A percentile compares a stretch with the other conserved stretches of the same genome.
Evolutionary conservation across 2,329 filamentous ascomycete genomes (phyloP).

Genomic region (Arthrinium puccinioides): DNA sequence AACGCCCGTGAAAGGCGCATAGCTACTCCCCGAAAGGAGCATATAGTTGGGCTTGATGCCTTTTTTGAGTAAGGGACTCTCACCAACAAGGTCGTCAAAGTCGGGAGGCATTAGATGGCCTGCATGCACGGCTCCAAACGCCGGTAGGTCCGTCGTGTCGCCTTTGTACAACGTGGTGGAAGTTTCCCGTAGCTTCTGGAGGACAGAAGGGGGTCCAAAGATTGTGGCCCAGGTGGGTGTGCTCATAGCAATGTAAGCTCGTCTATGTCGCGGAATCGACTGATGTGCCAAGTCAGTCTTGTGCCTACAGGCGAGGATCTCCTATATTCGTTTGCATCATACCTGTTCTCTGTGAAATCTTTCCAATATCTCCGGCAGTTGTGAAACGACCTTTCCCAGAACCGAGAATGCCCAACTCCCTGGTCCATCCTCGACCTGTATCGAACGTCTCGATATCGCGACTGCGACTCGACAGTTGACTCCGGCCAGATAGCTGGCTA

Average conservation of each 20-base stretch:
- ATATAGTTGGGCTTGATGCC: not conserved
- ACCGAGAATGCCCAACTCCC: not conserved
- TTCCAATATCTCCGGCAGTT: not conserved
- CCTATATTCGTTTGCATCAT: not conserved
- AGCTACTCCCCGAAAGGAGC: not conserved
- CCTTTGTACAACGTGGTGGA: not conserved
- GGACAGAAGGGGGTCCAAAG: not conserved
- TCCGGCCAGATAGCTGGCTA: not conserved
- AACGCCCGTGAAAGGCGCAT: too few species aligned
- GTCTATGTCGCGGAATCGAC: not conserved
- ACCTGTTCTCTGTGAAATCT: not conserved
- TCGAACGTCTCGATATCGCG: not conserved
- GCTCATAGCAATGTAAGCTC: not conserved
- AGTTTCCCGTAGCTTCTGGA: not conserved
- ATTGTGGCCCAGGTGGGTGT: not conserved
- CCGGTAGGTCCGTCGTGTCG: not conserved
- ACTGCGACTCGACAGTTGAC: not conserved
- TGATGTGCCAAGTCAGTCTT: not conserved
- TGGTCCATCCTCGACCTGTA: not conserved
- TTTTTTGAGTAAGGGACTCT: not conserved
- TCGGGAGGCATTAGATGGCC: not conserved
- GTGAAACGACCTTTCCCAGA: not conserved
- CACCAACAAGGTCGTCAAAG: not conserved
- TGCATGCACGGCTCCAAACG: not conserved
- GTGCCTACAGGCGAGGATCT: not conserved